Evolutionary conservation across 345 rosid species (phyloP), one percentile per base, ranked within the genome.

Genomic region (Bruguiera gymnorhiza): DNA sequence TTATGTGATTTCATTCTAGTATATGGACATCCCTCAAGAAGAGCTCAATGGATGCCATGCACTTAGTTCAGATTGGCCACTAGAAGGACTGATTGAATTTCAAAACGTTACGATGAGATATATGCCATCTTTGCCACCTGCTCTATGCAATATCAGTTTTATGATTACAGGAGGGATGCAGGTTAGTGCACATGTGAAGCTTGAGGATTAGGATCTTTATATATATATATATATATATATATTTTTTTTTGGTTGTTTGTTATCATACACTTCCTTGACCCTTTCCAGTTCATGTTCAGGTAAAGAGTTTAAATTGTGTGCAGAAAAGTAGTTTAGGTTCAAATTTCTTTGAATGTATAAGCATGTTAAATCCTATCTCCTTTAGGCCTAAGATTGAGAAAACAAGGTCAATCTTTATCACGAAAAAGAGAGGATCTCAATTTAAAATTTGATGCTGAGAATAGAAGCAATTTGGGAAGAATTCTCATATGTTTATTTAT

Each of bases 21-120:
- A 91, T 75, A 85, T 94, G 94, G 96, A 87, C 13, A 85, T 94
- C 53, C 92, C 97, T 54, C 90, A 88, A 86, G 98, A 94, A 79
- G 85, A 86, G 64, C 77, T 86, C 15, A 65, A 43, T 2, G 90
- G 96, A 75, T 6, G 46, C 64, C 85, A 80, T 56, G 74, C 82
- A 68, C 75, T 84, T 43, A 78, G 68, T 70, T 81, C 80, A 46
- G 71, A 77, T 71, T 91, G 98, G 98, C 97, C 95, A 59, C 80
- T 64, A 62, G 81, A 79, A 66, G 98, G 97, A 77, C 60, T 63
- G 69, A 83, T 94, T 54, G 83, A 87, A 69, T 94, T 89, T 87
- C 89, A 78, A 67, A 85, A 87, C 77, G 91, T 94, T 66, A 87
- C 86, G 10, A 79, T 94, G 92, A 87, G 88, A 79, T 94, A 91